Conservation (phyloP, 2,329 filamentous ascomycete species). For the Monilinia fructigena region DNA sequence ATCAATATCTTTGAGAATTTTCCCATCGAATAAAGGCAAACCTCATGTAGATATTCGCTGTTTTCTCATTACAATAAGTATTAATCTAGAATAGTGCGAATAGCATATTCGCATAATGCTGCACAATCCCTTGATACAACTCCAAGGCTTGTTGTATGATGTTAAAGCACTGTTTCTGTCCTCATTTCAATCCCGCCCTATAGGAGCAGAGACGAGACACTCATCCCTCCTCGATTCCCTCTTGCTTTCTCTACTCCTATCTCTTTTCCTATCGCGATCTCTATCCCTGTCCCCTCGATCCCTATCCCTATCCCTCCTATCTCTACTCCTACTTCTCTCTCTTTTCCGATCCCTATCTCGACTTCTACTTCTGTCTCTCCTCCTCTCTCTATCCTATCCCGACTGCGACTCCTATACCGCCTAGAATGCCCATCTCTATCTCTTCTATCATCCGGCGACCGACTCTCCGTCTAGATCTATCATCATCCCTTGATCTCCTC, state of each 20-base stretch:
- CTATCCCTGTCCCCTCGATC: conserved; percentile 20
- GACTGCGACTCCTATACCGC: conserved; percentile 28
- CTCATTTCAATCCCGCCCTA: background rate
- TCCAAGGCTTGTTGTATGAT: background rate
- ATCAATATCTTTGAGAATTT: too few relatives aligned
- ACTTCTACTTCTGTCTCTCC: conserved; percentile 23
- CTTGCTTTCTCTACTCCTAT: conserved; percentile 30
- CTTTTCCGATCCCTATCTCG: conserved; percentile 16
- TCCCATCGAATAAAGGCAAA: too few relatives aligned
- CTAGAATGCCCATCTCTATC: conserved; percentile 21
- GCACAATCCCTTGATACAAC: background rate
- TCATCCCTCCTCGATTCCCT: conserved; percentile 34
- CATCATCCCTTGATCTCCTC: conserved; percentile 24
- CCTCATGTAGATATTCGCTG: too few relatives aligned
- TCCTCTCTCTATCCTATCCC: conserved; percentile 26
- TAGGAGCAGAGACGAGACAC: background rate
- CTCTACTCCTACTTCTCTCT: conserved; percentile 12
- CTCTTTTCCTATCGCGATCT: conserved; percentile 31
- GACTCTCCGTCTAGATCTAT: conserved; percentile 27
- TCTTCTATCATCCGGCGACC: conserved; percentile 21
- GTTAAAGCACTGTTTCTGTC: background rate
- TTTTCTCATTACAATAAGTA: background rate
- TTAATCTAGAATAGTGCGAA: background rate
- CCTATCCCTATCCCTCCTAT: background rate
- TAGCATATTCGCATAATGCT: background rate